Evolutionary conservation across 2,329 filamentous ascomycete species (phyloP), one percentile per base, ranked within the genome.

Genomic region (Fusarium anthophilum): DNA sequence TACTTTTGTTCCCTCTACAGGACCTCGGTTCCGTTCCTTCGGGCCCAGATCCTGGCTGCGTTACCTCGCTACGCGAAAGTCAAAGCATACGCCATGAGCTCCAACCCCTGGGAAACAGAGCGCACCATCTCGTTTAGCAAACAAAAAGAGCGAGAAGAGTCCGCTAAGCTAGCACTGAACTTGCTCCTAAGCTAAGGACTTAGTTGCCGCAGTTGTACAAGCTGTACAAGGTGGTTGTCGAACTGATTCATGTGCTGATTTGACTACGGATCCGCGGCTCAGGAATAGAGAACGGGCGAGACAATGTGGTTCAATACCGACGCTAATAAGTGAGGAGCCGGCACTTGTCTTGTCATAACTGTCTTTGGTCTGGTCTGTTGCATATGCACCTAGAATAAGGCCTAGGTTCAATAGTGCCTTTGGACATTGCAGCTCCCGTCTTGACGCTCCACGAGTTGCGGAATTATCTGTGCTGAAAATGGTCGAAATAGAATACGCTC

Each of bases 11-110:
- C 54, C 54, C 15, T 41, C 35, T 11, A n/a, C 20, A n/a, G 32
- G n/a, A 41, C 14, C 39, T 74, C 54, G 57, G 56, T 45, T 74
- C 72, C 69, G 30, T 66, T 38, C 47, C 48, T 63, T 47, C 45
- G 68, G 69, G 66, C 39, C 44, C 54, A 43, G 41, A 51, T 35
- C 59, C 62, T 68, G 56, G 66, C 51, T 37, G 24, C 55, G 24
- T 38, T n/a, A 13, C 32, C 15, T 18, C 39, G 43, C 35, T 48
- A 48, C 30, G 39, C 32, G 47, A 41, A 56, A 62, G 55, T 47
- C 56, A 63, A 54, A 56, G 41, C 32, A 51, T 35, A 15, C 51
- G 18, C 24, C 58, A 32, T 30, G 38, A 53, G 58, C 54, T 66
- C 18, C 45, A 54, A n/a, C 15, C 15, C 35, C n/a, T 53, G 55